phyloP scores from a whole-genome alignment of 352 stramenopile genomes.

The Pythium angustatum region DNA sequence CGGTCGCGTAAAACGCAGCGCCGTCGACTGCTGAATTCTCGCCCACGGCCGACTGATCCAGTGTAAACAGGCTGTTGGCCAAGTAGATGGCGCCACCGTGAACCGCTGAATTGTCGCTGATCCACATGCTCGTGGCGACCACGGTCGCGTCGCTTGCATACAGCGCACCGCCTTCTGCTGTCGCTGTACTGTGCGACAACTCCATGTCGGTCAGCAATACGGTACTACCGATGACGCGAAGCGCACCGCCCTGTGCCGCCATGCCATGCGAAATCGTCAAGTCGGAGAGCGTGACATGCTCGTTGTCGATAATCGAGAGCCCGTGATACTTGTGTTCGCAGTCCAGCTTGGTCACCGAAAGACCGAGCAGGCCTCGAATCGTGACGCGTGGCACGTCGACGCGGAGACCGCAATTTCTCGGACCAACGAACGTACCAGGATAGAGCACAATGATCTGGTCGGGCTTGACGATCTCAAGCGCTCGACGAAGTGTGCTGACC shows the following conservation, averaged over 20 bases:
- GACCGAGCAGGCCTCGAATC: conserved; percentile 45
- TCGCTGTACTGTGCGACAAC: conserved; percentile 15
- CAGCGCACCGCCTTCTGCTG: conserved; percentile 36
- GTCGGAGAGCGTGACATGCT: conserved; percentile 21
- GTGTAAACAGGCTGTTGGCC: not conserved
- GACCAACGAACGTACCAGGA: conserved; percentile 39
- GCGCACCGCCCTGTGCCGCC: conserved; percentile 26
- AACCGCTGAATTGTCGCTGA: conserved; percentile 8
- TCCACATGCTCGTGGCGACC: conserved; percentile 3
- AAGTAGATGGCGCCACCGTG: conserved; percentile 20
- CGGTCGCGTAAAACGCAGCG: conserved; percentile 15
- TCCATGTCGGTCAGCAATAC: conserved; percentile 17
- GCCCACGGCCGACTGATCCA: conserved; percentile 4
- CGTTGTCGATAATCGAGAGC: conserved; percentile 29
- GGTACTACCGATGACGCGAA: conserved; percentile 29
- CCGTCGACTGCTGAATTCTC: conserved; percentile 13
- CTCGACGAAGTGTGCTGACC: conserved; percentile 43
- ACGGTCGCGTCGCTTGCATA: conserved; percentile 35
- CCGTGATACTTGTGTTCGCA: conserved; percentile 31
- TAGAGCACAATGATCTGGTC: conserved; percentile 54
- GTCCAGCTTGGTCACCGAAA: conserved; percentile 39
- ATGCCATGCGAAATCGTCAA: conserved; percentile 34
- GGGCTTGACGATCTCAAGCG: conserved; percentile 35
- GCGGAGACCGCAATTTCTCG: conserved; percentile 43
- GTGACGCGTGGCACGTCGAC: conserved; percentile 30